phyloP scores from a whole-genome alignment of 2,329 filamentous ascomycete genomes.

The Fulvia fulva region DNA sequence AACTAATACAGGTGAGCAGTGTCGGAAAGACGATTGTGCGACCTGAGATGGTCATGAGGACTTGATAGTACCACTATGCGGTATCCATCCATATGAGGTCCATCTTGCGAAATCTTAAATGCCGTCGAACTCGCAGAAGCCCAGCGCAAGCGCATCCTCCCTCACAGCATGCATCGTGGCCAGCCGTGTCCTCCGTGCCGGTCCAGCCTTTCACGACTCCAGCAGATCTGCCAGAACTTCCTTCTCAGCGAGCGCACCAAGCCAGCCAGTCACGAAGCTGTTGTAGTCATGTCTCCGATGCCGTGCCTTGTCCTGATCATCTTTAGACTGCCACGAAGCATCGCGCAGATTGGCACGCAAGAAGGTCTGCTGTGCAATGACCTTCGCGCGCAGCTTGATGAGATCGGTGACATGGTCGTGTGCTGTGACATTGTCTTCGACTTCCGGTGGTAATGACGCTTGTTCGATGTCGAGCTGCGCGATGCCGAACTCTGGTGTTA shows the following conservation, averaged over 20 bases:
- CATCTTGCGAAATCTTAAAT: neutral
- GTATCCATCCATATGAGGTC: too few relatives aligned
- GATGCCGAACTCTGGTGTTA: constrained; percentile 23
- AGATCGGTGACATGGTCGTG: constrained; percentile 31
- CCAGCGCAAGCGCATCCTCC: neutral
- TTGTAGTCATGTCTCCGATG: constrained; percentile 62
- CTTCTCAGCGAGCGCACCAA: constrained; percentile 65
- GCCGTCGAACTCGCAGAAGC: neutral
- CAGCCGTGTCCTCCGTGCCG: too few relatives aligned
- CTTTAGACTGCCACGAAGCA: constrained; percentile 35
- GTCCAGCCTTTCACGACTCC: constrained; percentile 13
- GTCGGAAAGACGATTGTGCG: too few relatives aligned
- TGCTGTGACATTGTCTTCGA: constrained; percentile 24
- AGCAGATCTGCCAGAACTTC: constrained; percentile 49
- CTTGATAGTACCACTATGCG: too few relatives aligned
- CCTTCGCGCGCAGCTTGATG: constrained; percentile 35
- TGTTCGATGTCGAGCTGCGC: constrained; percentile 33
- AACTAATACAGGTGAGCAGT: too few relatives aligned
- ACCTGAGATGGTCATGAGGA: too few relatives aligned
- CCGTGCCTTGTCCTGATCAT: constrained; percentile 52
- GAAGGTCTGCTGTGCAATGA: constrained; percentile 41
- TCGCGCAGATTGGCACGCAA: constrained; percentile 35
- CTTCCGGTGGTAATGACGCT: constrained; percentile 26
- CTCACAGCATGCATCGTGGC: too few relatives aligned
- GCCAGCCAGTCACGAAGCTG: constrained; percentile 61